Evolutionary conservation across 306 rosid genomes (phyloP).

Genomic region (Rosa chinensis): DNA sequence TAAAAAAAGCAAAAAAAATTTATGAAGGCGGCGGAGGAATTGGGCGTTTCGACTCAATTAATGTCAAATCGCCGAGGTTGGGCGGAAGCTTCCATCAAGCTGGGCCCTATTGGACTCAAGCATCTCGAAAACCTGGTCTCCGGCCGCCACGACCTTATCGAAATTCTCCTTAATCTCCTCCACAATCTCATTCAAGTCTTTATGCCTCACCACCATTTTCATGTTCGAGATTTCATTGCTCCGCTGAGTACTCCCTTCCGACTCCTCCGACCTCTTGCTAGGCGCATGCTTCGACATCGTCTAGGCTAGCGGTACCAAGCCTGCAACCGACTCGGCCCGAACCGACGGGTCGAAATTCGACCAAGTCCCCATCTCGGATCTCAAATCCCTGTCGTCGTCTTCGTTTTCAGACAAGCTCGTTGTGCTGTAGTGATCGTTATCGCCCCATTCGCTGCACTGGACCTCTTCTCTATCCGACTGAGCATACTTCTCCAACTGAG

Average conservation of each 20-base stretch:
- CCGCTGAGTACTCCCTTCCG: conserved; percentile 40
- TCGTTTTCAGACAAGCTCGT: conserved; percentile 55
- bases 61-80: no score
- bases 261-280: conserved; percentile 33
- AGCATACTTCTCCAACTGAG: conserved; percentile 6
- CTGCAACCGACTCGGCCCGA: conserved; percentile 19
- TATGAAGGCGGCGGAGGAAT: no score
- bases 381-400: conserved; percentile 50
- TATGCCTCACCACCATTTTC: conserved; percentile 92
- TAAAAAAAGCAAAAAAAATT: no score
- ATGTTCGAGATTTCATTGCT: conserved; percentile 55
- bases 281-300: conserved; percentile 22
- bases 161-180: conserved; percentile 79
- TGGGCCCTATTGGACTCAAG: conserved; percentile 83
- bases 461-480: conserved; percentile 78
- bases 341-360: conserved; percentile 71
- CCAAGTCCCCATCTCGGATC: conserved; percentile 65
- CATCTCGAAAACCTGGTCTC: conserved; percentile 80
- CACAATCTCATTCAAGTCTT: conserved; percentile 84
- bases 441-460: conserved; percentile 97
- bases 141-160: conserved; percentile 74
- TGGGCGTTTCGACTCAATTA: no score
- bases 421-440: conserved; percentile 63
- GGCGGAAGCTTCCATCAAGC: conserved; percentile 85
- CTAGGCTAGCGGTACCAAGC: neutral